These are phyloP conservation scores for Blastomyces silverae DNA, from an alignment of 2,329 filamentous ascomycete genomes.

Conservation along the genomic window DNA sequence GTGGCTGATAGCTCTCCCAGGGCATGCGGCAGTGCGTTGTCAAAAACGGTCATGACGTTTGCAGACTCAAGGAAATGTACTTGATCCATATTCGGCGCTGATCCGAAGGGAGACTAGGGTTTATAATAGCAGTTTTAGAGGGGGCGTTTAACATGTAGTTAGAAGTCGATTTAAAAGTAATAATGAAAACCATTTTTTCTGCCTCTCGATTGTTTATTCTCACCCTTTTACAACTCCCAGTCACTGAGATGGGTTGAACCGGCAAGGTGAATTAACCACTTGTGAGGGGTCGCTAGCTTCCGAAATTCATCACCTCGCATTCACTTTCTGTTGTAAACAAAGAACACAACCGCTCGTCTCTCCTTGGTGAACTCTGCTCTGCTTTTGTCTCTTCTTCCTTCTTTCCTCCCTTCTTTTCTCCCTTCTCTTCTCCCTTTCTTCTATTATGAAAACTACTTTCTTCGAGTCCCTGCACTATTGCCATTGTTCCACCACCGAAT, in stretches of 20 bases:
- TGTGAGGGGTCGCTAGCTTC: constrained; percentile 6
- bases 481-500: not conserved
- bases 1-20: constrained; percentile 1
- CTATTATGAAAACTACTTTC: constrained; percentile 4
- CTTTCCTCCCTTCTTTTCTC: constrained; percentile 6
- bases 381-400: constrained; percentile 12
- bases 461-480: not conserved
- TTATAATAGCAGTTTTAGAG: not conserved
- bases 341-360: constrained; percentile 15
- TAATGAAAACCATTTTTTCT: not conserved
- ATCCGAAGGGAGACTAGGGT: not conserved
- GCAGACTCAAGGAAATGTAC: not conserved
- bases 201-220: not conserved
- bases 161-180: not conserved
- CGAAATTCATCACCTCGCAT: constrained; percentile 10
- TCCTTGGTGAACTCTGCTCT: constrained; percentile 15
- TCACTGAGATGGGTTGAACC: too few species aligned
- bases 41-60: not conserved
- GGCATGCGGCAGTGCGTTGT: not conserved
- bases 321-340: constrained; percentile 18
- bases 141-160: not conserved
- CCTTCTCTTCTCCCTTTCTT: constrained; percentile 4
- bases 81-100: constrained; percentile 2
- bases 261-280: not conserved
- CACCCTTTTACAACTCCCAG: not conserved